Base-by-base conservation (phyloP, 129 eudicot species). In the Ambrosia trifida region DNA sequence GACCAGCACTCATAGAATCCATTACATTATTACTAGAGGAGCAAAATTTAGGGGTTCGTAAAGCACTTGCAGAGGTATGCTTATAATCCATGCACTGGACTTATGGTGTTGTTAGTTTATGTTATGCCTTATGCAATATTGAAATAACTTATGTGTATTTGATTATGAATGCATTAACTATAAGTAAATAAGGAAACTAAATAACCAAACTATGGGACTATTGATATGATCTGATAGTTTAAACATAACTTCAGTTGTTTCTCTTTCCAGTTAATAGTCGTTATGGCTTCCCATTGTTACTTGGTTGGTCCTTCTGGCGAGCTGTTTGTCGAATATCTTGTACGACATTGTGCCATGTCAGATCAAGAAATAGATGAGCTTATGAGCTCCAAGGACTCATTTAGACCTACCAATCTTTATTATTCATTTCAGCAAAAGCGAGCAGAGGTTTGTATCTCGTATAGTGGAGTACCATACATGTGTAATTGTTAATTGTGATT, bases 241-340 rank as follows among this genome's bases (percentile, higher is more conserved):
- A 41, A 52, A 14, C 18, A n/a, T 59, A n/a, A 38, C 69, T 24
- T 41, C 56, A 46, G 60, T 72, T 77, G 59, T 51, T 43, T 64
- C 32, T 60, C 56, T 54, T 83, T 78, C 70, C 84, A 95, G 99
- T 82, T 95, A 68, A 90, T 90, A 47, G 97, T 90, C 60, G 99
- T 95, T 28, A 90, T 95, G 99, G 99, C 99, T 68, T 95, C 99
- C 41, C 97, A 95, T 72, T 95, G 99, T 72, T 95, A 90, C 85
- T 80, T 95, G 83, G 79, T 84, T 79, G 99, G 99, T 74, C 76
- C 97, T 69, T 72, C 96, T 3, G 99, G 99, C 61, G 99, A 95
- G 82, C 73, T 86, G 58, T 95, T 95, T 78, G 85, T 95, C 20
- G 99, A 95, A 52, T 95, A 90, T 75, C 91, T 95, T 66, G 99